Conservation (phyloP, 1,139 yeast species). For the Pneumocystis carinii region DNA sequence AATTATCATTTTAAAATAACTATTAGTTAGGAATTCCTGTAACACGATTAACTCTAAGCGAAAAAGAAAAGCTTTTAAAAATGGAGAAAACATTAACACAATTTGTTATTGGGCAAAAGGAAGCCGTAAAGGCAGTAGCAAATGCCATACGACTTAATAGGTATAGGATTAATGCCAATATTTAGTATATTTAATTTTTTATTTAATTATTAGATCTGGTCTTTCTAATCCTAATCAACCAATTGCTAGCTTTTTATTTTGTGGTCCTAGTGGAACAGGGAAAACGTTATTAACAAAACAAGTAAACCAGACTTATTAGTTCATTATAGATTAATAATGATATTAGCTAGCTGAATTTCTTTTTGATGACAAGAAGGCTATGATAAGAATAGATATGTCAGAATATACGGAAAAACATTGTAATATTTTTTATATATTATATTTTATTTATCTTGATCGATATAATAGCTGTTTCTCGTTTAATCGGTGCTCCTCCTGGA, state of each 20-base stretch:
- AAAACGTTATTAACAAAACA: slow-evolving; percentile 74
- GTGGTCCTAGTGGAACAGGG: slow-evolving; percentile 96
- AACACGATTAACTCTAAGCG: slow-evolving; percentile 87
- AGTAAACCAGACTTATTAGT: background rate
- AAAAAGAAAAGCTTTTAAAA: slow-evolving; percentile 76
- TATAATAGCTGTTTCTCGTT: slow-evolving; percentile 57
- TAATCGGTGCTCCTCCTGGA: slow-evolving; percentile 96
- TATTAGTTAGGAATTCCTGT: slow-evolving; percentile 50
- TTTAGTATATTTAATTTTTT: background rate
- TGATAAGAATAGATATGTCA: slow-evolving; percentile 94
- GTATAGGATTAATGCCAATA: background rate
- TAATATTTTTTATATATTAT: background rate
- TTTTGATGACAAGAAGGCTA: slow-evolving; percentile 89
- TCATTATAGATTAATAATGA: background rate
- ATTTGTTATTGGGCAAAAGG: slow-evolving; percentile 88
- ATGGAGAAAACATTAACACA: slow-evolving; percentile 79
- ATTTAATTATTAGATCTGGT: slow-evolving; percentile 59
- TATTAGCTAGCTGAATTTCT: slow-evolving; percentile 90
- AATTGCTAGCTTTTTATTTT: slow-evolving; percentile 70
- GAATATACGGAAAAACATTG: slow-evolving; percentile 82
- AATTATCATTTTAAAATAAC: background rate
- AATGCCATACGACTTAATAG: slow-evolving; percentile 64
- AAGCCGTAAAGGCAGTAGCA: slow-evolving; percentile 90
- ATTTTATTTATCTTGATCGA: background rate
- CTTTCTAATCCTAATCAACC: slow-evolving; percentile 92